Conservation (phyloP, 2,329 filamentous ascomycete species). For the Phoma sp. region DNA sequence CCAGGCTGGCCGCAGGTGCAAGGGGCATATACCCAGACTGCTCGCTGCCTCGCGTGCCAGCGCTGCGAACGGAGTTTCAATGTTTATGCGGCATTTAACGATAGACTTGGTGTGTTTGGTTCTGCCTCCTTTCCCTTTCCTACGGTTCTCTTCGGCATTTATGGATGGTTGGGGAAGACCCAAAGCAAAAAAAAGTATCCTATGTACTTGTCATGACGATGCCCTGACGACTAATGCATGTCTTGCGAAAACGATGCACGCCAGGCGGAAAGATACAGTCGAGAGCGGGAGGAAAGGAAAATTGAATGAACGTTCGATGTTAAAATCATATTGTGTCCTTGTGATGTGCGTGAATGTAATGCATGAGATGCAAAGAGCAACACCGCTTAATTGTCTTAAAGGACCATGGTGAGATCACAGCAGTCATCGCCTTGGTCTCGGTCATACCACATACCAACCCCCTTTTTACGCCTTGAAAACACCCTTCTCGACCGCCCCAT, state of each 20-base stretch:
- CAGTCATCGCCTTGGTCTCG: neutral
- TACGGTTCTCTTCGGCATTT: constrained; percentile 34
- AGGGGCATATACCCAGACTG: constrained; percentile 36
- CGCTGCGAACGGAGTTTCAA: constrained; percentile 39
- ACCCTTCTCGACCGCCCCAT: constrained; percentile 77
- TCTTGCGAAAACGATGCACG: constrained; percentile 29
- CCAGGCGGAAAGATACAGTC: constrained; percentile 25
- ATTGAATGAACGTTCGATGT: constrained; percentile 23
- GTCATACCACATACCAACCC: too few relatives aligned
- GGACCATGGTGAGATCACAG: too few relatives aligned
- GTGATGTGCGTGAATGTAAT: neutral
- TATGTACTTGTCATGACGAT: constrained; percentile 40
- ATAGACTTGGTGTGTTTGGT: constrained; percentile 46
- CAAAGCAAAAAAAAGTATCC: constrained; percentile 32
- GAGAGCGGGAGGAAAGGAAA: constrained; percentile 20
- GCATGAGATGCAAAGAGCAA: too few relatives aligned
- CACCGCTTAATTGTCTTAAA: too few relatives aligned
- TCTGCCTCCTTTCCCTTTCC: constrained; percentile 30
- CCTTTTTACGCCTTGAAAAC: constrained; percentile 30
- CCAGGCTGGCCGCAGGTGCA: constrained; percentile 35
- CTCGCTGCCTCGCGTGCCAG: constrained; percentile 21
- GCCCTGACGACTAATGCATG: constrained; percentile 37
- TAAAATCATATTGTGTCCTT: neutral
- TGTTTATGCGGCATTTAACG: constrained; percentile 42
- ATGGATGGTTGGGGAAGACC: constrained; percentile 18